Conservation (phyloP, 768 basidiomycete genomes). For the Lactarius quietus region DNA sequence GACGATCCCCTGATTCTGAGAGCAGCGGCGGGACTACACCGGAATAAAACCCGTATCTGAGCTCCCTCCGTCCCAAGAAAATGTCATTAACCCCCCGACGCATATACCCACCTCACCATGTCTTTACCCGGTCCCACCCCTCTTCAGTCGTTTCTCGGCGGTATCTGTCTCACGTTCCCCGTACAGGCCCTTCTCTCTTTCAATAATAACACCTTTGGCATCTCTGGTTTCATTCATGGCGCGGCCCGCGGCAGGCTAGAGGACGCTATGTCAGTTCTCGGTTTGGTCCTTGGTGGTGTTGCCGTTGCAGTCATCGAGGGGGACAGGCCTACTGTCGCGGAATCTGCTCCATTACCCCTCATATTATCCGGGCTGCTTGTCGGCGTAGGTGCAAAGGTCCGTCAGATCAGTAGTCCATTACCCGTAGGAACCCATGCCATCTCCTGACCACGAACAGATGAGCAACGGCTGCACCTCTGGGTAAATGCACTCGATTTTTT, state of each 20-base stretch:
- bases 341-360: constrained; percentile 31
- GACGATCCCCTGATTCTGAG: not conserved
- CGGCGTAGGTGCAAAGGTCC: constrained; percentile 49
- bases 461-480: constrained; percentile 65
- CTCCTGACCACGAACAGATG: constrained; percentile 34
- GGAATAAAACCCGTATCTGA: not conserved
- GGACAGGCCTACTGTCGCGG: constrained; percentile 30
- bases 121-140: constrained; percentile 31
- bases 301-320: constrained; percentile 42
- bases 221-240: constrained; percentile 58
- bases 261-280: constrained; percentile 40
- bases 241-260: constrained; percentile 45
- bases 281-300: constrained; percentile 49
- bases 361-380: constrained; percentile 52
- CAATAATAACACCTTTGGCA: constrained; percentile 55
- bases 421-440: not conserved
- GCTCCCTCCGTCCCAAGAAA: not conserved
- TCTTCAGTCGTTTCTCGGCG: constrained; percentile 53
- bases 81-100: not conserved
- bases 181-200: constrained; percentile 50
- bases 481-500: constrained; percentile 31
- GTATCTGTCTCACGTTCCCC: constrained; percentile 48
- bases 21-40: not conserved
- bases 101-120: constrained; percentile 8
- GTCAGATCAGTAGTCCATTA: not conserved